Base-by-base conservation (phyloP, 441 rosid genomes). In the Pelargonium fulgidum region DNA sequence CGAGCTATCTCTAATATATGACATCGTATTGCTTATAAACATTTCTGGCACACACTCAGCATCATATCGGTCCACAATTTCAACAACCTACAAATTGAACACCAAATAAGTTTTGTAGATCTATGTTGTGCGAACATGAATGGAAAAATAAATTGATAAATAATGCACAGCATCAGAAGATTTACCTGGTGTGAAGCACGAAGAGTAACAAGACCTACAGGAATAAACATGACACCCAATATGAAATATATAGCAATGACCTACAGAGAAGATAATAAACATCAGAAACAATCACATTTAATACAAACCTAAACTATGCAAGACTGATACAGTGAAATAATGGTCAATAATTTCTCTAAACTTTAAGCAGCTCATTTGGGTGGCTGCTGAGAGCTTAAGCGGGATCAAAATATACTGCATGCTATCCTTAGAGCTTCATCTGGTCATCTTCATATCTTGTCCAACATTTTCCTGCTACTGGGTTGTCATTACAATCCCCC, bases 1-100 rank as follows among this genome's bases (percentile, higher is more conserved):
- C 1, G 90, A 84, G 66, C 75, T 68, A 72, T 90, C 85, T 74
- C 82, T 80, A 62, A 90, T 85, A 68, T 86, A 92, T 26, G 89
- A 81, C 19, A 85, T 76, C 77, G 83, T 88, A 74, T 82, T 86
- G 70, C 75, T 71, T 80, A 42, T 82, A 73, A 74, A 87, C 68
- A 68, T 79, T 74, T 81, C 85, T 69, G 90, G 98, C 54, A 88
- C 76, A 66, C 98, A 92, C 12, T 86, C 94, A 52, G 69, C 79
- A 75, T 92, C 98, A 70, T 92, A 92, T 17, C 86, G 85, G 7
- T 87, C 88, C 70, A 83, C 77, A 73, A 92, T 83, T 78, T 90
- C 96, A 68, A 86, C 78, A 76, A 88, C 94, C 98, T 92, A 80
- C 69, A 77, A 72, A 62, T 48, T 54, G 75, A 73, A 68, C 24